Evolutionary conservation across 2,329 filamentous ascomycete species (phyloP), one percentile per base, ranked within the genome.

Genomic region (Ophioceras dolichostomum): DNA sequence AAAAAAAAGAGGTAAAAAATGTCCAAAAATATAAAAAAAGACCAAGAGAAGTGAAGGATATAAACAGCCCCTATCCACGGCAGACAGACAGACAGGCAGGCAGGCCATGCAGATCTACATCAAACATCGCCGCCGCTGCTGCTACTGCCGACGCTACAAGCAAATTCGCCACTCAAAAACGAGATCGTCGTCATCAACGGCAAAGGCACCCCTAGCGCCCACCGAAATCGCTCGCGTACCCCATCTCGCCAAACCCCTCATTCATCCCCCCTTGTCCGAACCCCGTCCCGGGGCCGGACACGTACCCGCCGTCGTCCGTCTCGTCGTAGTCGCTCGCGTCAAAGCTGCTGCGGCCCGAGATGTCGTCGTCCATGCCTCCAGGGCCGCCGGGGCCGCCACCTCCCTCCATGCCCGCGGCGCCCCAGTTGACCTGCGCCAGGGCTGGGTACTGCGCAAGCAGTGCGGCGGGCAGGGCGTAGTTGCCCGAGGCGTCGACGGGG

Each of bases 401-500:
- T n/a, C n/a, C n/a, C n/a, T n/a, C n/a, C n/a, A n/a, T n/a, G n/a
- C n/a, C n/a, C 10, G 60, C 55, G 14, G 73, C 71, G n/a, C 16
- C 31, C 88, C 89, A 96, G 52, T 89, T 88, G 54, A 96, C 73
- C 38, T 79, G 82, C 18, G 88, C 87, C n/a, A 98, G 64, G 4
- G 86, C 88, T 10, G 91, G 91, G 57, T 95, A 96, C 52, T 96
- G 91, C 14, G 83, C 83, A 28, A 96, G 64, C 35, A 98, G 64
- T 2, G 89, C 89, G 4, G 84, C 83, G 2, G 91, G 91, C n/a
- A 96, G 68, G 27, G 72, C 66, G 53, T 83, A 84, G 41, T 70
- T 67, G 37, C 69, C 68, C 37, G 61, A 60, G 3, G 68, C 52
- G 46, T 76, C 72, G 48, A 77, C 67, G 1, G 61, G 73, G 57